phyloP scores from a whole-genome alignment of 208 protist genomes.

The Herpetomonas tarakana region DNA sequence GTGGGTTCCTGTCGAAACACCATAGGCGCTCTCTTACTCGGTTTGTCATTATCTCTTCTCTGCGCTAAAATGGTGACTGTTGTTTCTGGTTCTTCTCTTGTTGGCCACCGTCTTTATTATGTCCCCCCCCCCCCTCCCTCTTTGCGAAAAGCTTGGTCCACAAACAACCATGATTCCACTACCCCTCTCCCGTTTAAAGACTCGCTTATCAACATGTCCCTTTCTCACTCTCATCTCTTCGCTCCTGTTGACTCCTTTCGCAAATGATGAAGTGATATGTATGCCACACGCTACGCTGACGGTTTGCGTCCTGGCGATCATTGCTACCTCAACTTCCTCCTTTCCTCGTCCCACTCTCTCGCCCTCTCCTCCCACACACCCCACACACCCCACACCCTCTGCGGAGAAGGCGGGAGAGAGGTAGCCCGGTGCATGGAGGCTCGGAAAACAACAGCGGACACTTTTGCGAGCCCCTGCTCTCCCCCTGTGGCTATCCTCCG shows the following conservation, averaged over 20 bases:
- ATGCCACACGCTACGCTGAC: slow-evolving; percentile 1
- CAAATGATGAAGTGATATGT: neutral
- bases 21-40: no score
- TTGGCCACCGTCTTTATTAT: no score
- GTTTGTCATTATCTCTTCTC: neutral
- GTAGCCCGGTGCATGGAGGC: neutral
- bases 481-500: neutral
- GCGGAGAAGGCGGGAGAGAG: neutral
- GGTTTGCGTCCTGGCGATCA: no score
- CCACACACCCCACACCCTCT: slow-evolving; percentile 1
- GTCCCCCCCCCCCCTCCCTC: no score
- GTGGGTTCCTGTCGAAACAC: neutral
- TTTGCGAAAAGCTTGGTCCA: neutral
- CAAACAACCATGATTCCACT: neutral
- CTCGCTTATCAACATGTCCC: no score
- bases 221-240: neutral
- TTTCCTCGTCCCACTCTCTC: neutral
- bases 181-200: slow-evolving; percentile 1
- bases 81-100: slow-evolving; percentile 1
- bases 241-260: neutral
- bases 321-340: no score
- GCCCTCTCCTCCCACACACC: neutral
- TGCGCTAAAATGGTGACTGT: neutral
- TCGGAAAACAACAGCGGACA: slow-evolving; percentile 38
- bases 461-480: slow-evolving; percentile 13